Evolutionary conservation across 176 grass and related monocot species (phyloP), one percentile per base, ranked within the genome.

Genomic region (Zizania latifolia): DNA sequence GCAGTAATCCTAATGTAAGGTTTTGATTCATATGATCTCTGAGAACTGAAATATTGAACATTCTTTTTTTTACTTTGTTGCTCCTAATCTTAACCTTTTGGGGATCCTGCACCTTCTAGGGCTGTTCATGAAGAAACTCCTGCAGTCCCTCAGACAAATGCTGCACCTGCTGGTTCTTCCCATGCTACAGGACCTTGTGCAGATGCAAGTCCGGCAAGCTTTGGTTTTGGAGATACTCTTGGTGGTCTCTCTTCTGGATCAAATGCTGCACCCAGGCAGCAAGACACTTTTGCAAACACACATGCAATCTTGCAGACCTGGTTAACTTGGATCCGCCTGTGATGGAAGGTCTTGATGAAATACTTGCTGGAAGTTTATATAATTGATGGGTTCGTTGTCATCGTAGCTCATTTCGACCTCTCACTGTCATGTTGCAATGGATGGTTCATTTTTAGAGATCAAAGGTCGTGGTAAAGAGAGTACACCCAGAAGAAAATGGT

Each of bases 41-140:
- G n/a, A n/a, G n/a, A n/a, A n/a, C n/a, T n/a, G n/a, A n/a, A n/a
- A n/a, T n/a, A n/a, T n/a, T n/a, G n/a, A n/a, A n/a, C n/a, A n/a
- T n/a, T n/a, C n/a, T n/a, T n/a, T n/a, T n/a, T n/a, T n/a, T n/a
- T n/a, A n/a, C n/a, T n/a, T n/a, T n/a, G n/a, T n/a, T n/a, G n/a
- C n/a, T n/a, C n/a, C n/a, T n/a, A n/a, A n/a, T n/a, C n/a, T n/a
- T n/a, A n/a, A n/a, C 94, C 94, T 65, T 97, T 97, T 65, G 94
- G 90, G 15, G 94, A 93, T 24, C 48, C 88, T 62, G 81, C 77
- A 74, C 88, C 90, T 83, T 97, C 93, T 77, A 91, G 74, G 82
- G 94, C 78, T 44, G 78, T 75, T 68, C 85, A 75, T 67, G 79
- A 90, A 33, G 86, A 89, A 78, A 80, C 51, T 80, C 72, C 74